These are phyloP conservation scores for Nicotiana tabacum DNA, from an alignment of 257 asterid species.

Conservation along the genomic window DNA sequence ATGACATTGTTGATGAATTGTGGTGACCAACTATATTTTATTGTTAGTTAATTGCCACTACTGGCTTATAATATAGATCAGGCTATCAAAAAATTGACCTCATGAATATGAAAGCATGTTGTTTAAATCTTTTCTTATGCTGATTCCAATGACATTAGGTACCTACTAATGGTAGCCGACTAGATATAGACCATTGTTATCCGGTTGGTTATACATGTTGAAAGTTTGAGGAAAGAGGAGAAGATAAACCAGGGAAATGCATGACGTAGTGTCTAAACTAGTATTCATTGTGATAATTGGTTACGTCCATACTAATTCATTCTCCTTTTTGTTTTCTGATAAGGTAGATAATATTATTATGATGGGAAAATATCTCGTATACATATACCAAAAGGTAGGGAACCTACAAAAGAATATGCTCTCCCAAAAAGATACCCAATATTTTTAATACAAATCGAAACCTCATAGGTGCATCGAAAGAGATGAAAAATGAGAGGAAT, in stretches of 20 bases:
- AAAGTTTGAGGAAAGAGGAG: neutral
- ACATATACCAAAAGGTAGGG: neutral
- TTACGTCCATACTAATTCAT: neutral
- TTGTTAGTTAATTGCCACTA: neutral
- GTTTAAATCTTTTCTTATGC: neutral
- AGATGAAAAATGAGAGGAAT: neutral
- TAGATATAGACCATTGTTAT: neutral
- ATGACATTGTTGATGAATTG: conserved; percentile 1
- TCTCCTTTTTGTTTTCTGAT: neutral
- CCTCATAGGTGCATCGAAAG: neutral
- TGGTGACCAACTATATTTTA: neutral
- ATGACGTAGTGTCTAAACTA: neutral
- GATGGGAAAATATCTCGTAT: neutral
- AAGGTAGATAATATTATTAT: neutral
- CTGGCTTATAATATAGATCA: neutral
- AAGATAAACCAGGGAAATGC: neutral
- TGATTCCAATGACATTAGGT: neutral
- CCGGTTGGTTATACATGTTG: neutral
- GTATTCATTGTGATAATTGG: neutral
- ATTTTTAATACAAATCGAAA: neutral
- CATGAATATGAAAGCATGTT: neutral
- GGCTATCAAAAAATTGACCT: neutral
- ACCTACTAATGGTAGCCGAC: neutral
- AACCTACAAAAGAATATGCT: neutral
- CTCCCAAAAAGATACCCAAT: neutral